Conservation (phyloP, 75 land plant genomes). For the Chamaecyparis obtusa region DNA sequence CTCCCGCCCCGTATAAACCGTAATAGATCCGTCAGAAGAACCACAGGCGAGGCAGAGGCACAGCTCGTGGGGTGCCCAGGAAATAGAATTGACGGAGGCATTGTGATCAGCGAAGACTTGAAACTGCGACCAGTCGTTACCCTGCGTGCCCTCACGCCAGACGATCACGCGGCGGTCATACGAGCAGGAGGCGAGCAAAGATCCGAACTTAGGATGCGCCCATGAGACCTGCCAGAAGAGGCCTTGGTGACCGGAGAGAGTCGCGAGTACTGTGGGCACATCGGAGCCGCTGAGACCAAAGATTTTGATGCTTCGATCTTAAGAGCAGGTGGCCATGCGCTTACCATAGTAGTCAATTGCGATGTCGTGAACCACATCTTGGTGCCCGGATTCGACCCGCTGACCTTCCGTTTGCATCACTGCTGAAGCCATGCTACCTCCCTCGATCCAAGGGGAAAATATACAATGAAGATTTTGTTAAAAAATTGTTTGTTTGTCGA, state of each 20-base stretch:
- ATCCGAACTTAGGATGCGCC: conserved; percentile 69
- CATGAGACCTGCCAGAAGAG: conserved; percentile 72
- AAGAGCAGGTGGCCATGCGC: conserved; percentile 52
- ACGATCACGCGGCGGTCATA: conserved; percentile 63
- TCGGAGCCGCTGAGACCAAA: conserved; percentile 21
- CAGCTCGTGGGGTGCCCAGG: conserved; percentile 53
- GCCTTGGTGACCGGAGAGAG: conserved; percentile 57
- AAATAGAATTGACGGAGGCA: conserved; percentile 45
- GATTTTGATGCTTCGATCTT: conserved; percentile 36
- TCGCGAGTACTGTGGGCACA: conserved; percentile 27
- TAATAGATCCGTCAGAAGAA: conserved; percentile 56
- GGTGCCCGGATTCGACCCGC: conserved; percentile 48
- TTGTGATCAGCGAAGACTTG: conserved; percentile 69
- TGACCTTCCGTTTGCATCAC: conserved; percentile 22
- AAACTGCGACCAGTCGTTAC: conserved; percentile 59
- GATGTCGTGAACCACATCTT: conserved; percentile 51
- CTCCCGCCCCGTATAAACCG: conserved; percentile 34
- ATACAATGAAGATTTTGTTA: neutral
- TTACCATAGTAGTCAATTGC: conserved; percentile 56
- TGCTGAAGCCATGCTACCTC: neutral
- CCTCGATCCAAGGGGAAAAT: neutral
- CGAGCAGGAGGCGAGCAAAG: conserved; percentile 65
- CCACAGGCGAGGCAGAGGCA: conserved; percentile 49
- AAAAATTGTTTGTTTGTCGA: too few species aligned
- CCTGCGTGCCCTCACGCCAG: conserved; percentile 55